Percentiles rank a stretch among this genome's conserved stretches.
phyloP scores from a whole-genome alignment of 2,329 filamentous ascomycete species.

The Alternaria brassicicola region DNA sequence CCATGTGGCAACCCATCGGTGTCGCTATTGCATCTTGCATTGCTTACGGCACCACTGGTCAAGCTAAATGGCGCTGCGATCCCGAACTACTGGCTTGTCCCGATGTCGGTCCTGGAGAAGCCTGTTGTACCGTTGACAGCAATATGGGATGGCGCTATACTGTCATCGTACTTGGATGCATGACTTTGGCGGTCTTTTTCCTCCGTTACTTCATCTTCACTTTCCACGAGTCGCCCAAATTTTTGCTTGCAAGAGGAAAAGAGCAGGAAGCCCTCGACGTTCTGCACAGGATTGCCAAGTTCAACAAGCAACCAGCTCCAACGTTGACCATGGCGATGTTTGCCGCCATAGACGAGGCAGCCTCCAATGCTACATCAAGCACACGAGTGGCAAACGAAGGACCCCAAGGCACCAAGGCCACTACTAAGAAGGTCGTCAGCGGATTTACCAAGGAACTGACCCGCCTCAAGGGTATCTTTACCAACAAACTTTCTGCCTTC shows the following conservation, averaged over 20 bases:
- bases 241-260: conserved; percentile 30
- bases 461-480: conserved; percentile 38
- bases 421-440: conserved; percentile 30
- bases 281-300: conserved; percentile 37
- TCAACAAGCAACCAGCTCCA: conserved; percentile 33
- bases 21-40: conserved; percentile 36
- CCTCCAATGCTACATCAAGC: conserved; percentile 7
- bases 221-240: conserved; percentile 40
- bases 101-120: neutral
- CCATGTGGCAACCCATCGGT: conserved; percentile 41
- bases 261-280: conserved; percentile 38
- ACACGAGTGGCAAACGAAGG: neutral
- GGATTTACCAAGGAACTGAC: conserved; percentile 29
- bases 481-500: conserved; percentile 32
- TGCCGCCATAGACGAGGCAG: conserved; percentile 29
- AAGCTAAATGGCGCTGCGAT: conserved; percentile 38
- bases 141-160: conserved; percentile 44
- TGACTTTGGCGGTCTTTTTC: conserved; percentile 37
- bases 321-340: conserved; percentile 36
- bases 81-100: conserved; percentile 24
- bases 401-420: conserved; percentile 18
- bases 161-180: conserved; percentile 34
- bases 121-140: conserved; percentile 16
- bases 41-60: conserved; percentile 31
- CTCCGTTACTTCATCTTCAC: conserved; percentile 39